phyloP scores from a whole-genome alignment of 345 rosid species.

The Gossypium thurberi region DNA sequence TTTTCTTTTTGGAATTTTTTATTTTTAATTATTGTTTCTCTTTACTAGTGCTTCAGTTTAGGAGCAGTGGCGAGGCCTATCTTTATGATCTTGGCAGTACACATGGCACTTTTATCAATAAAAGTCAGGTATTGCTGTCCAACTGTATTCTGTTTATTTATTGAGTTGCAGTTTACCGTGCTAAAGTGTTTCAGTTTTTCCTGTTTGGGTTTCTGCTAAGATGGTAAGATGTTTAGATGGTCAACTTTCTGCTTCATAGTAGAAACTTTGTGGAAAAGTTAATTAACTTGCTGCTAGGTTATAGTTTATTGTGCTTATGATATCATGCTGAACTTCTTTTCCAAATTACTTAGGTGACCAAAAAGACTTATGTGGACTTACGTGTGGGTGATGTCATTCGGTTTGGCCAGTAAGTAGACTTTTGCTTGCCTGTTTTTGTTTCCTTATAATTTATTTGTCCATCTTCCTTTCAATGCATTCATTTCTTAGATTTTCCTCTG shows the following conservation, averaged over 20 bases:
- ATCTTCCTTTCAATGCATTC: neutral
- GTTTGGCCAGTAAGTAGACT: conserved; percentile 73
- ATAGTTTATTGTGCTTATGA: neutral
- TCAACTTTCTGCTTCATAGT: neutral
- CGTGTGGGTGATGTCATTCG: conserved; percentile 89
- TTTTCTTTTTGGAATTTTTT: neutral
- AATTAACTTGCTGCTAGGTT: neutral
- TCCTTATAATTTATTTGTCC: conserved; percentile 6
- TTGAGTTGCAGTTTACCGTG: neutral
- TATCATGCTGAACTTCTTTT: neutral
- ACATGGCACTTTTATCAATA: conserved; percentile 77
- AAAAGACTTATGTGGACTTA: conserved; percentile 56
- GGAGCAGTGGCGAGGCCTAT: conserved; percentile 69
- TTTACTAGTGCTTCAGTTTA: conserved; percentile 77
- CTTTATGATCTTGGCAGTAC: conserved; percentile 81
- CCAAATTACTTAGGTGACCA: conserved; percentile 47
- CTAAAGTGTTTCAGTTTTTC: neutral
- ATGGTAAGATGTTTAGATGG: neutral
- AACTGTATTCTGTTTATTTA: neutral
- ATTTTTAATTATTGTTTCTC: conserved; percentile 5
- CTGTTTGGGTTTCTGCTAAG: neutral
- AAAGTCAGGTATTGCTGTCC: conserved; percentile 49
- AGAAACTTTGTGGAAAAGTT: neutral
- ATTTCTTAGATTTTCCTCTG: neutral
- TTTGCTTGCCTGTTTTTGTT: conserved; percentile 5